These are phyloP conservation scores for Phialocephala sp. DNA, from an alignment of 2,329 filamentous ascomycete genomes.

Conservation along the genomic window DNA sequence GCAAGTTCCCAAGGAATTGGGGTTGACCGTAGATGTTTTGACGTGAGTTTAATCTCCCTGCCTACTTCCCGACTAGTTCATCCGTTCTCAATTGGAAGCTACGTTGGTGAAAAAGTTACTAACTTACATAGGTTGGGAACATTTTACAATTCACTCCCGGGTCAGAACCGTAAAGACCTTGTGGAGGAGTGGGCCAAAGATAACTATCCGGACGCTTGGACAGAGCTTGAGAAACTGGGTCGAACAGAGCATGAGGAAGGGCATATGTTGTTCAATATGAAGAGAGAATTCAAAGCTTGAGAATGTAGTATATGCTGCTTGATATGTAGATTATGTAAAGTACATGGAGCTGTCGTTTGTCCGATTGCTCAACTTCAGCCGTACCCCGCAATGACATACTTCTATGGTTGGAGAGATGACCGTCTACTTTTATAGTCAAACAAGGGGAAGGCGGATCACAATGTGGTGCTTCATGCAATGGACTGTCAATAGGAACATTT, in stretches of 20 bases:
- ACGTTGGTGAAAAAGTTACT: constrained; percentile 14
- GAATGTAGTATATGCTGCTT: constrained; percentile 19
- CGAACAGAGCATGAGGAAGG: constrained; percentile 38
- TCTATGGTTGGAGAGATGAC: too few species aligned
- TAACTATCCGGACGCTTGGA: constrained; percentile 73
- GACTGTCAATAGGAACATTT: too few species aligned
- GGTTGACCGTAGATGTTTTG: constrained; percentile 68
- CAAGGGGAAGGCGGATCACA: too few species aligned
- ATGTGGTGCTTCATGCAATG: too few species aligned
- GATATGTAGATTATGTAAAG: constrained; percentile 1
- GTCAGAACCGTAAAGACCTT: constrained; percentile 66
- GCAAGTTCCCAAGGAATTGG: constrained; percentile 69
- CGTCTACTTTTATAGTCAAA: background rate
- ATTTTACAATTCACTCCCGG: constrained; percentile 75
- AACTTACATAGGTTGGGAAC: constrained; percentile 66
- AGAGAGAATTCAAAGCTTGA: constrained; percentile 36
- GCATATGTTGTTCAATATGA: constrained; percentile 38
- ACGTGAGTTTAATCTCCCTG: constrained; percentile 62
- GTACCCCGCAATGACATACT: too few species aligned
- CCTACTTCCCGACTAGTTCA: constrained; percentile 3
- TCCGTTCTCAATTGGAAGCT: background rate
- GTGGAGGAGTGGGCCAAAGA: constrained; percentile 77
- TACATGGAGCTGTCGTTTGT: background rate
- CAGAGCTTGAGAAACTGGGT: constrained; percentile 53
- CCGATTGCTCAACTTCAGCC: too few species aligned